Conservation (phyloP, 2,329 filamentous ascomycete genomes). For the Verticillium isaacii region DNA sequence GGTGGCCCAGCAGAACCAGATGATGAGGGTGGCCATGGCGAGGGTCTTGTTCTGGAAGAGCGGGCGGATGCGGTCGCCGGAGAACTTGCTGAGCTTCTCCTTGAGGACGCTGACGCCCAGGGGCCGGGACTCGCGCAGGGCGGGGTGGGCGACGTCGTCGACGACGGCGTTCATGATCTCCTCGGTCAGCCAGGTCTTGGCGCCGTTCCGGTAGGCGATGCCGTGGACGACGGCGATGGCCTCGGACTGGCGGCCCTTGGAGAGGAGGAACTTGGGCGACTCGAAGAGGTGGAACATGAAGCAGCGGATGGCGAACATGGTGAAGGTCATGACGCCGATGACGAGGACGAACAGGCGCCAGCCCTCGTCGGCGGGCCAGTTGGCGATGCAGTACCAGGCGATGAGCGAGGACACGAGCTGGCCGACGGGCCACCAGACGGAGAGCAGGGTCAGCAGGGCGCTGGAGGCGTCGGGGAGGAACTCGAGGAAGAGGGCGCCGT, state of each 20-base stretch:
- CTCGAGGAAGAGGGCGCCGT: slow-evolving; percentile 78
- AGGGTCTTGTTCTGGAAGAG: slow-evolving; percentile 55
- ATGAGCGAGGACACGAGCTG: slow-evolving; percentile 68
- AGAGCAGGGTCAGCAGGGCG: slow-evolving; percentile 72
- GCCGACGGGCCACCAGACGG: slow-evolving; percentile 82
- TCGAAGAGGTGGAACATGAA: slow-evolving; percentile 79
- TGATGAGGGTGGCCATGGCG: slow-evolving; percentile 44
- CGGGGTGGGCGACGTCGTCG: slow-evolving; percentile 1
- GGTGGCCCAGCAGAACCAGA: slow-evolving; percentile 78
- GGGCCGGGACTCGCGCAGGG: slow-evolving; percentile 3
- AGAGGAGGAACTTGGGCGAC: slow-evolving; percentile 79
- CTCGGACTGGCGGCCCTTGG: slow-evolving; percentile 69
- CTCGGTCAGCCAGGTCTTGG: slow-evolving; percentile 71
- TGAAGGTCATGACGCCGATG: slow-evolving; percentile 67
- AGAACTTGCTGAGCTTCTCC: slow-evolving; percentile 62
- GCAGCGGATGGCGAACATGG: slow-evolving; percentile 75
- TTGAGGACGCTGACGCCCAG: slow-evolving; percentile 38
- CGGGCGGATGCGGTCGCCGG: slow-evolving; percentile 59
- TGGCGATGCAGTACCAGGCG: slow-evolving; percentile 72
- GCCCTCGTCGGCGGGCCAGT: slow-evolving; percentile 63
- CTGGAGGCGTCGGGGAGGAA: slow-evolving; percentile 74
- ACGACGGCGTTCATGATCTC: slow-evolving; percentile 59
- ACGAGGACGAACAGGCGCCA: slow-evolving; percentile 73
- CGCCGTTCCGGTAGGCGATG: slow-evolving; percentile 66
- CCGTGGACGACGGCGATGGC: slow-evolving; percentile 77